Percentiles rank a stretch among this genome's conserved stretches.
Conservation (phyloP, 2,329 filamentous ascomycete genomes). For the Geosmithia flava region DNA sequence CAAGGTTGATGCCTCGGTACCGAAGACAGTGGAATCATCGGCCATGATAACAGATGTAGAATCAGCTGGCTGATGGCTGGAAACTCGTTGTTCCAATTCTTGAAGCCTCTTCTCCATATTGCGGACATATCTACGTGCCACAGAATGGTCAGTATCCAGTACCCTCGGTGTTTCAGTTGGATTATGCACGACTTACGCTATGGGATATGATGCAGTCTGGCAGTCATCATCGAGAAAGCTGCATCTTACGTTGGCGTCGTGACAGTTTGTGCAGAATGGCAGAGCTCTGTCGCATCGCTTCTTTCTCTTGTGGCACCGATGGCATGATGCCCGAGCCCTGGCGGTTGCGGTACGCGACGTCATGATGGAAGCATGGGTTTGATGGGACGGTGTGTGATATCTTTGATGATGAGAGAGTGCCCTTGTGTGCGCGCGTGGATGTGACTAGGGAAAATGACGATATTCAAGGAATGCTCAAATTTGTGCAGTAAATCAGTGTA, state of each 20-base stretch:
- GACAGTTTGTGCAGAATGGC: conserved; percentile 25
- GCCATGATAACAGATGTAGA: background rate
- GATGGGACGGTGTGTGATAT: background rate
- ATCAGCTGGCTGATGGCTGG: background rate
- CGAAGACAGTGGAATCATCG: background rate
- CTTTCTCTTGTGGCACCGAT: conserved; percentile 26
- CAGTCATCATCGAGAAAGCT: conserved; percentile 25
- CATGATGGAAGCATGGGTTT: background rate
- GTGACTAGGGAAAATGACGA: too few species aligned
- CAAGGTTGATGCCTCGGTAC: background rate
- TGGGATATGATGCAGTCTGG: conserved; percentile 24
- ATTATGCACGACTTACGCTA: conserved; percentile 17
- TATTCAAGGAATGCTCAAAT: too few species aligned
- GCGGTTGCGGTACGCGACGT: background rate
- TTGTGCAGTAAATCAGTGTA: too few species aligned
- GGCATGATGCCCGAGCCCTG: conserved; percentile 16
- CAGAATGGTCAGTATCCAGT: background rate
- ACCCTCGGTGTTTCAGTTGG: background rate
- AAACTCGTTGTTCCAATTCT: conserved; percentile 7
- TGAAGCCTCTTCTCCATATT: conserved; percentile 14
- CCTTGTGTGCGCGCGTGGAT: too few species aligned
- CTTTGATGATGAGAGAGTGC: too few species aligned
- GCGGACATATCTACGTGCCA: conserved; percentile 14
- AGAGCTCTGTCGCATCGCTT: conserved; percentile 27
- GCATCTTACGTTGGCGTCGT: conserved; percentile 19